These are phyloP conservation scores for Starmera stellimalicola DNA, from an alignment of 1,139 yeast genomes.

Conservation along the genomic window DNA sequence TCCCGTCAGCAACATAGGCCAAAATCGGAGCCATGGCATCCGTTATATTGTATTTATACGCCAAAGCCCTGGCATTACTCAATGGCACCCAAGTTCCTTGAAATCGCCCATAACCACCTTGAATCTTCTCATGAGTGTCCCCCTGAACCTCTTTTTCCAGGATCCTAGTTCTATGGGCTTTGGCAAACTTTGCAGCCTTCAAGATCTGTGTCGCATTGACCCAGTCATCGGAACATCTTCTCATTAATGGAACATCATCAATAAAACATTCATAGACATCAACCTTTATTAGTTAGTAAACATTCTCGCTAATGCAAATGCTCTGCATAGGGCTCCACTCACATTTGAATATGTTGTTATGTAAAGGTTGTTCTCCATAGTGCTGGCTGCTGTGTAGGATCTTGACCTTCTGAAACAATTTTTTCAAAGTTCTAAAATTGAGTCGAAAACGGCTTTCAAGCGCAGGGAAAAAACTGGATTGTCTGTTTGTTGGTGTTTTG, in stretches of 20 bases:
- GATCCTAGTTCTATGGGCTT: conserved; percentile 76
- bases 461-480: too few species aligned
- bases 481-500: too few species aligned
- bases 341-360: conserved; percentile 19
- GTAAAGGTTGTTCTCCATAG: conserved; percentile 7
- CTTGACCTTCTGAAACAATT: too few species aligned
- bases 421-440: too few species aligned
- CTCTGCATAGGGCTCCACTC: conserved; percentile 4
- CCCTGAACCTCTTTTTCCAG: conserved; percentile 82
- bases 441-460: too few species aligned
- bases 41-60: conserved; percentile 42
- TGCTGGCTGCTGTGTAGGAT: too few species aligned
- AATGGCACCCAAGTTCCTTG: conserved; percentile 93
- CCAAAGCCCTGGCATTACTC: conserved; percentile 42
- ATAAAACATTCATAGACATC: conserved; percentile 55
- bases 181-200: conserved; percentile 80
- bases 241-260: conserved; percentile 54
- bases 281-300: conserved; percentile 11
- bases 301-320: background rate
- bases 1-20: conserved; percentile 38
- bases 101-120: conserved; percentile 91
- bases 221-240: conserved; percentile 74
- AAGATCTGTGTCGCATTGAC: conserved; percentile 88
- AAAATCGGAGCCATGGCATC: conserved; percentile 49
- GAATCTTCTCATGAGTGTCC: conserved; percentile 84